A percentile compares a stretch with the other conserved stretches of the same genome.
Conservation (phyloP, 331 rosid genomes). For the Rhamnella rubrinervis region DNA sequence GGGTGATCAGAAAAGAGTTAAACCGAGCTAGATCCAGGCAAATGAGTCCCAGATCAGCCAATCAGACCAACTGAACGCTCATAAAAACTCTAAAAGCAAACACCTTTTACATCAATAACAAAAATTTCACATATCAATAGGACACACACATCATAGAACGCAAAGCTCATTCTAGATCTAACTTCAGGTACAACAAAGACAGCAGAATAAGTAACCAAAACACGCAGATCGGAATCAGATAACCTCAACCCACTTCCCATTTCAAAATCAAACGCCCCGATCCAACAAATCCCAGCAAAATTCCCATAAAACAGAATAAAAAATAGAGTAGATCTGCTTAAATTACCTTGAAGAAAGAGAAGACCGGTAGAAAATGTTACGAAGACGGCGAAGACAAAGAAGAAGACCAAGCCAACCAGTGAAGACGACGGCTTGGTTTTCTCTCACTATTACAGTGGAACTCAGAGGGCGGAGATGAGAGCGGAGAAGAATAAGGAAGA, state of each 20-base stretch:
- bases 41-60: constrained; percentile 6
- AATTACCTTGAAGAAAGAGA: neutral
- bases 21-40: constrained; percentile 2
- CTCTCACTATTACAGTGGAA: neutral
- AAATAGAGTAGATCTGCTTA: neutral
- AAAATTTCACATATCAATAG: neutral
- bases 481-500: constrained; percentile 5
- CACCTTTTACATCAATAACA: neutral
- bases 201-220: neutral
- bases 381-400: neutral
- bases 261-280: neutral
- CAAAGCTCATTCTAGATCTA: neutral
- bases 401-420: neutral
- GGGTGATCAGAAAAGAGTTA: neutral
- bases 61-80: neutral
- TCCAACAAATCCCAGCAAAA: neutral
- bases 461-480: constrained; percentile 1
- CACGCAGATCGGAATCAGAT: constrained; percentile 1
- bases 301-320: neutral
- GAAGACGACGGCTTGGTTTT: constrained; percentile 3
- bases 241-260: neutral
- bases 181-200: neutral
- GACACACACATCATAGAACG: neutral
- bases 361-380: neutral
- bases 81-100: neutral